phyloP scores from a whole-genome alignment of 2,329 filamentous ascomycete species.

The Chaetomiaceae sp. region DNA sequence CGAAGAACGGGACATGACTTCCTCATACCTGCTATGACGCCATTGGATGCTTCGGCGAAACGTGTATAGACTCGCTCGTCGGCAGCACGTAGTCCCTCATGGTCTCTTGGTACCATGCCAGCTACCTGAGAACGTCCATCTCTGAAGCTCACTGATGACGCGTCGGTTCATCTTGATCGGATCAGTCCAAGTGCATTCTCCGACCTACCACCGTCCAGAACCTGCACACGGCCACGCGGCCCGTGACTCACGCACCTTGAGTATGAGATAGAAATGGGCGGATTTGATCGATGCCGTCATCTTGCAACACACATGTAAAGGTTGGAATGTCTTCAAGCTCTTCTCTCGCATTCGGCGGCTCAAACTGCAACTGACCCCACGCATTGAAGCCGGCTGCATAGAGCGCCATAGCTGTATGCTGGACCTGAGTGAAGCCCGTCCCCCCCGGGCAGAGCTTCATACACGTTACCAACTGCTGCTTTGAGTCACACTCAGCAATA shows the following conservation, averaged over 20 bases:
- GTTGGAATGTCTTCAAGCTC: constrained; percentile 41
- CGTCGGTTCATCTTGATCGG: background rate
- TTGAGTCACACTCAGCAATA: too few relatives aligned
- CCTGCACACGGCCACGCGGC: too few relatives aligned
- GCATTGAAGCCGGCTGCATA: constrained; percentile 54
- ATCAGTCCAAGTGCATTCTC: too few relatives aligned
- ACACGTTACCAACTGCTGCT: too few relatives aligned
- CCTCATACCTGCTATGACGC: constrained; percentile 26
- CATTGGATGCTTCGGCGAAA: constrained; percentile 27
- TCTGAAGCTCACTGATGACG: constrained; percentile 4
- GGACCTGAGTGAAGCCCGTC: too few relatives aligned
- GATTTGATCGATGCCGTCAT: constrained; percentile 31
- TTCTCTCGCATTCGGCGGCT: constrained; percentile 1
- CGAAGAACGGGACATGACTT: background rate
- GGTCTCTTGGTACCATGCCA: constrained; percentile 17
- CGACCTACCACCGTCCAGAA: too few relatives aligned
- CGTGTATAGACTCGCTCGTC: constrained; percentile 2
- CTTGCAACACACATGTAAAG: constrained; percentile 40
- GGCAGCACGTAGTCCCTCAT: constrained; percentile 8
- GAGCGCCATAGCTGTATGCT: constrained; percentile 37
- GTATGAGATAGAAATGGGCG: constrained; percentile 39
- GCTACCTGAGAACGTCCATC: constrained; percentile 12
- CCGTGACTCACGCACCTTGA: constrained; percentile 34
- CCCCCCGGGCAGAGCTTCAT: too few relatives aligned
- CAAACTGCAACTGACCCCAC: constrained; percentile 48